Conservation (phyloP, 139 green algal genomes). For the Chlorella sp. region DNA sequence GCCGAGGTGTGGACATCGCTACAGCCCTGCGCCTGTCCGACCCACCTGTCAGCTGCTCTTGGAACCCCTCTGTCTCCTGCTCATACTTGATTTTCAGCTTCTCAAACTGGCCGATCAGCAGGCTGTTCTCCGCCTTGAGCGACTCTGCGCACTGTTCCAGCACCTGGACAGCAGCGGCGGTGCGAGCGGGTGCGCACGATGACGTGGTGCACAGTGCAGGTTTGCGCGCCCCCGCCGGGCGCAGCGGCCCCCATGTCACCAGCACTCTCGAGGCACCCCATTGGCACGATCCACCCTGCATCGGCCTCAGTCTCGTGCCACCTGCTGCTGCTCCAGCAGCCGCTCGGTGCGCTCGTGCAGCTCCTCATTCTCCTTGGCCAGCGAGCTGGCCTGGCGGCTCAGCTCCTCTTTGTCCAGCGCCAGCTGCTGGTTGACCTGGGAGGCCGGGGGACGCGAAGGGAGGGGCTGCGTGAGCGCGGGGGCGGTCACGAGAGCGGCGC, state of each 20-base stretch:
- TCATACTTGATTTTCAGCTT: conserved; percentile 33
- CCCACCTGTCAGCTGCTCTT: conserved; percentile 21
- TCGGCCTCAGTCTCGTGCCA: background rate
- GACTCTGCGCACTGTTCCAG: conserved; percentile 33
- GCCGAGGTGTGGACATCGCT: background rate
- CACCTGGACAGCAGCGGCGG: no score
- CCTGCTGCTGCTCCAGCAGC: conserved; percentile 31
- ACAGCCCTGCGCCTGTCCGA: no score
- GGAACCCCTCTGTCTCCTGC: conserved; percentile 23
- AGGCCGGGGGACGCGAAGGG: no score
- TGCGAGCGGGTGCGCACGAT: no score
- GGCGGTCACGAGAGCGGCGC: no score
- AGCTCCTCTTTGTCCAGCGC: conserved; percentile 8
- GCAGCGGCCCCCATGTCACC: no score
- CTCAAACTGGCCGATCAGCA: conserved; percentile 41
- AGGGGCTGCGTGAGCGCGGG: no score
- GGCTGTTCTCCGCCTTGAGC: conserved; percentile 37
- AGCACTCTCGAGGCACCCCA: no score
- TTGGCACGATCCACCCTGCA: no score
- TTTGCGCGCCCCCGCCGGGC: no score
- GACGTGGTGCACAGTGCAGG: no score
- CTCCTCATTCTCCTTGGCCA: conserved; percentile 28
- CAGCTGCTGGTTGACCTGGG: conserved; percentile 30
- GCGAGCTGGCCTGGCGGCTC: background rate
- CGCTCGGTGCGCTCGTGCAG: conserved; percentile 9